Evolutionary conservation across 208 protist species (phyloP).

Genomic region (Wallacemonas sp.): DNA sequence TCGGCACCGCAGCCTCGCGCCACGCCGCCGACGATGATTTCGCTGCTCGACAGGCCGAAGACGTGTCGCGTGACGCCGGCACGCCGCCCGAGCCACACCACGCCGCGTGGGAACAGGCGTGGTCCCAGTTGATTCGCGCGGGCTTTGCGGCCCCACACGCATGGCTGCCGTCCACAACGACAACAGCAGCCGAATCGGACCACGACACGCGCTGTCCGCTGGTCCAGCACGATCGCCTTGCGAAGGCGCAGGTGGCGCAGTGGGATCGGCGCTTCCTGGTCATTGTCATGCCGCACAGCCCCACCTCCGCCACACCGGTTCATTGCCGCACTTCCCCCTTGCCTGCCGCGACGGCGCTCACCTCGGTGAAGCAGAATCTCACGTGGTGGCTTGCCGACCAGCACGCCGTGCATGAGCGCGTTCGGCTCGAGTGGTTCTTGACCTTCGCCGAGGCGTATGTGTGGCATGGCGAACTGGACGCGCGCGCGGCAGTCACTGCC

Average conservation of each 20-base stretch:
- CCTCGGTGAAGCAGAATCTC: background rate
- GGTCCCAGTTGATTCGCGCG: background rate
- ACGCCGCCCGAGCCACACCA: background rate
- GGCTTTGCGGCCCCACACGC: background rate
- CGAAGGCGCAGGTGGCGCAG: constrained; percentile 7
- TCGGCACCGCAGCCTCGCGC: background rate
- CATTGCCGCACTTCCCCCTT: background rate
- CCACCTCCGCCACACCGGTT: background rate
- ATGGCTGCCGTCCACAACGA: too few species aligned
- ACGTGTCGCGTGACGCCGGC: too few species aligned
- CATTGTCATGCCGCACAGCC: background rate
- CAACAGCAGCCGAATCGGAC: background rate
- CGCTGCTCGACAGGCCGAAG: too few species aligned
- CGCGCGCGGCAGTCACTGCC: background rate
- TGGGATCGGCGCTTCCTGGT: constrained; percentile 41
- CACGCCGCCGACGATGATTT: too few species aligned
- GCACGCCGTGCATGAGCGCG: constrained; percentile 78
- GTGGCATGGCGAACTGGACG: constrained; percentile 16
- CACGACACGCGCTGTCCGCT: background rate
- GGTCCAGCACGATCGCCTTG: background rate
- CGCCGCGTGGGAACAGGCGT: background rate
- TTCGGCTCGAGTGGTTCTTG: constrained; percentile 73
- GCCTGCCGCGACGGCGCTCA: background rate
- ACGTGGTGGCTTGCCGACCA: constrained; percentile 59
- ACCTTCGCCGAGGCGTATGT: constrained; percentile 74